Evolutionary conservation across 345 rosid species (phyloP), one percentile per base, ranked within the genome.

Genomic region (Brassica incana): DNA sequence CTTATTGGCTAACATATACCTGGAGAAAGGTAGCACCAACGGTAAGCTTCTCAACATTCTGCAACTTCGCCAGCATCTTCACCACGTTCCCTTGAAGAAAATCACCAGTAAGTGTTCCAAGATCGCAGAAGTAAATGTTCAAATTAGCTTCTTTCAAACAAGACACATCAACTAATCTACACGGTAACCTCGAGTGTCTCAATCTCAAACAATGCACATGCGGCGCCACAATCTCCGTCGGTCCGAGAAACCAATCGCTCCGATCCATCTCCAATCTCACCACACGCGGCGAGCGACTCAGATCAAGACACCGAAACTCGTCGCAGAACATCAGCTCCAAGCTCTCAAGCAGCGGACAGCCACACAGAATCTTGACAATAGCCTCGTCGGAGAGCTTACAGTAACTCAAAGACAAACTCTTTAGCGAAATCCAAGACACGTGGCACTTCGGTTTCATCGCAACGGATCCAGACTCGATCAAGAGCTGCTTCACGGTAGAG

Each of bases 1-100:
- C 56, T 14, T 4, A 36, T 8, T 32, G 65, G 20, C 10, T 6
- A 78, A 67, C 65, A 52, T 14, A 45, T 32, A 80, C 83, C 79
- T 80, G 83, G 71, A 80, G 83, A 70, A 80, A 80, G 9, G 79
- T 75, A 43, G 79, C 72, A 0, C 83, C 83, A 56, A 80, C 23
- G 14, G 79, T 80, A 64, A 80, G 79, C 62, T 74, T 70, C 63
- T 38, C 76, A 0, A 70, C 77, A 54, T 80, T 75, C 67, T 69
- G 38, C 72, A 80, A 69, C 61, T 75, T 38, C 1, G 15, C 6
- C 15, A 80, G 8, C 76, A 80, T 75, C 67, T 69, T 75, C 5
- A 75, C 5, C n/a, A 80, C 83, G 38, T 54, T 80, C 5, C 43
- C 20, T 75, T 56, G 79, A 69, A 80, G 79, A 38, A 52, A 74